These are phyloP conservation scores for Trifolium dubium DNA, from an alignment of 306 rosid genomes.

Conservation along the genomic window DNA sequence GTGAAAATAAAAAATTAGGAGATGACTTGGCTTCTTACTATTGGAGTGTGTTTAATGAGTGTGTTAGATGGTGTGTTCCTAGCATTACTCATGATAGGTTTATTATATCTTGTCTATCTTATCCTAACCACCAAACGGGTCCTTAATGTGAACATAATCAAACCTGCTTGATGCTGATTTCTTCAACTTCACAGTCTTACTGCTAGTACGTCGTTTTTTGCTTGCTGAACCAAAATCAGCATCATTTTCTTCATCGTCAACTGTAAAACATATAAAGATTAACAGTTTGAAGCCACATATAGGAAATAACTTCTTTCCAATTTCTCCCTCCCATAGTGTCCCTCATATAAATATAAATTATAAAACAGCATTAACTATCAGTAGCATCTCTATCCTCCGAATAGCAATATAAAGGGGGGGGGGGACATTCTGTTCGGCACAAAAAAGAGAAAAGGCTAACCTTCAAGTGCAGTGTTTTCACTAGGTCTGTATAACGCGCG, in stretches of 20 bases:
- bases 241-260: slow-evolving; percentile 78
- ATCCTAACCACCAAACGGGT: neutral
- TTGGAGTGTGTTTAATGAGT: no score
- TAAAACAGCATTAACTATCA: slow-evolving; percentile 26
- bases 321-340: slow-evolving; percentile 20
- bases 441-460: slow-evolving; percentile 53
- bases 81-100: no score
- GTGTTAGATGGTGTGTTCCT: no score
- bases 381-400: slow-evolving; percentile 35
- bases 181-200: slow-evolving; percentile 69
- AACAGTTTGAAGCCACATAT: slow-evolving; percentile 27
- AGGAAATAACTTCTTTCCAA: slow-evolving; percentile 36
- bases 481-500: slow-evolving; percentile 88
- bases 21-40: no score
- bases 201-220: slow-evolving; percentile 79
- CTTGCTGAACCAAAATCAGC: slow-evolving; percentile 79
- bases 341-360: slow-evolving; percentile 27
- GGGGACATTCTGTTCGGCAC: neutral
- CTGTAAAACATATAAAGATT: slow-evolving; percentile 50
- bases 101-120: neutral
- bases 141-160: slow-evolving; percentile 34
- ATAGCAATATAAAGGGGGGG: slow-evolving; percentile 3
- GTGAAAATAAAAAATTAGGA: no score
- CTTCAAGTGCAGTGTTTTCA: slow-evolving; percentile 76
- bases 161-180: slow-evolving; percentile 77